Evolutionary conservation across 1,284 basidiomycete genomes (phyloP), one percentile per base, ranked within the genome.

Genomic region (Trichosporon sp.): DNA sequence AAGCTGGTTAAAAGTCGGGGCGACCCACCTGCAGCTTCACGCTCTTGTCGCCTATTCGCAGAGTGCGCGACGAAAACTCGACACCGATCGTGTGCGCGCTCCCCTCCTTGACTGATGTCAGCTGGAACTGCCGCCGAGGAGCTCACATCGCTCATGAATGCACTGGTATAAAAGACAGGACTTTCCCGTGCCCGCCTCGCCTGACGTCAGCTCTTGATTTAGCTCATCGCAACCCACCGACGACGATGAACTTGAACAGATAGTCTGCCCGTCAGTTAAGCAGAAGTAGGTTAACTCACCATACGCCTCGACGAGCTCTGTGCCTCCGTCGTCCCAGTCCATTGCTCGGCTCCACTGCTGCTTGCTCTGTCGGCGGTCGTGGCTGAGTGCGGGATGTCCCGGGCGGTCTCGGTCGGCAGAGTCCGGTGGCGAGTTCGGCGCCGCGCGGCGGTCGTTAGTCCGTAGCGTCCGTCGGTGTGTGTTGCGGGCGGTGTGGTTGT

Each of bases 1-100:
- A 0, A 34, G 60, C 29, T 62, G n/a, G 11, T 7, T 12, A 9
- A 25, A 51, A 15, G 44, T 2, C 21, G 15, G 7, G 53, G 15
- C 13, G 15, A 77, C 87, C 73, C 72, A 93, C 93, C 88, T 96
- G 94, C 38, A 98, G 86, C 83, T 98, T 98, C 74, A 97, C 93
- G 75, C 90, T 88, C 84, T 94, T 93, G 86, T 95, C 93, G 69
- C 92, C 94, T 60, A 97, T 87, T 76, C 90, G 90, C 65, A 97
- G 88, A 1, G 92, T 93, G 70, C 93, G 86, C 80, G 92, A 94
- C 9, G 92, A 93, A 81, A 97, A 96, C 78, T 96, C 95, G 35
- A 97, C 94, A 12, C 95, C 96, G 72, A 99, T 98, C 13, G 96
- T 99, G 81, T 99, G 96, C 82, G 95, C 91, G 0, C 95, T 95